A percentile compares a stretch with the other conserved stretches of the same genome.
phyloP scores from a whole-genome alignment of 768 basidiomycete genomes.

The Boletus rex-veris region DNA sequence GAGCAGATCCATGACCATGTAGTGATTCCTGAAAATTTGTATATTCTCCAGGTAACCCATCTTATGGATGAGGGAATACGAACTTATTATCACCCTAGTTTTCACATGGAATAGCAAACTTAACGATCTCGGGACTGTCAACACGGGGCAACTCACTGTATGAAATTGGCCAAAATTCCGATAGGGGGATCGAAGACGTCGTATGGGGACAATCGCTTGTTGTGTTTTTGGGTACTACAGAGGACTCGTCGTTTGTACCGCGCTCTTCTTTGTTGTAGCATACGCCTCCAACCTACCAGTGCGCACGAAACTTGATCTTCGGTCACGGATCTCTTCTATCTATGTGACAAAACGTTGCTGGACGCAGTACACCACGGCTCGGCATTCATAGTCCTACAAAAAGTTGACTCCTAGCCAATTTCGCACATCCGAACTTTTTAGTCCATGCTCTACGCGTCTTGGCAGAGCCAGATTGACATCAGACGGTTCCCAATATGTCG shows the following conservation, averaged over 20 bases:
- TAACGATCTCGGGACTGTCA: neutral
- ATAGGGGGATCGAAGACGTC: neutral
- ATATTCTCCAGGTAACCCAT: neutral
- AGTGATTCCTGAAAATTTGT: neutral
- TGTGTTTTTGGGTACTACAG: neutral
- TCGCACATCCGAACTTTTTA: no score
- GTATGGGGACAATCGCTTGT: neutral
- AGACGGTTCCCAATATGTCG: no score
- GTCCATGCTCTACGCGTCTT: no score
- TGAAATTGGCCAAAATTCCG: neutral
- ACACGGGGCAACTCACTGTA: neutral
- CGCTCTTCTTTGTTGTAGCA: neutral
- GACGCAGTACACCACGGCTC: no score
- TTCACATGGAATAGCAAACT: neutral
- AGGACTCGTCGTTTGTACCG: neutral
- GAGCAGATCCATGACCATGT: conserved; percentile 20
- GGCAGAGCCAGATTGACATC: no score
- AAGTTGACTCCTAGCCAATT: no score
- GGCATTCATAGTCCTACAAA: no score
- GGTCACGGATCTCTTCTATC: no score
- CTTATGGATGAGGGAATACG: neutral
- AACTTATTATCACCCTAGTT: neutral
- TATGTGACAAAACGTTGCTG: no score
- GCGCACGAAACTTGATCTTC: no score
- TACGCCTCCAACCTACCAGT: no score